Evolutionary conservation across 306 rosid species (phyloP), one percentile per base, ranked within the genome.

Genomic region (Begonia peltatifolia): DNA sequence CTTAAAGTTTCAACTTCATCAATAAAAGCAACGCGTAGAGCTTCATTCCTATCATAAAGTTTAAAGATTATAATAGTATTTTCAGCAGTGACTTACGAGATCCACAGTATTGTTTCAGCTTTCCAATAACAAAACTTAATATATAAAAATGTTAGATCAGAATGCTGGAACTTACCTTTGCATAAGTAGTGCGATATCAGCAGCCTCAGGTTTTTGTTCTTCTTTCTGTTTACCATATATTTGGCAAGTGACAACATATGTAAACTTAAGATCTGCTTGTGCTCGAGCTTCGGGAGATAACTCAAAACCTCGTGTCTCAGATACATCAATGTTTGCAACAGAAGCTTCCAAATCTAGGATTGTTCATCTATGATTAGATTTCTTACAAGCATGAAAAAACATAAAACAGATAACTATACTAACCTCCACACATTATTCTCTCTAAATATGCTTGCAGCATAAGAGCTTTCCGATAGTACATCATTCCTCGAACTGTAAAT

Each of bases 401-500:
- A 17, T 22, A 3, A 56, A 57, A 63, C 13, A 65, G 57, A 57
- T 49, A 44, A 36, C 25, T 43, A 35, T 48, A 41, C 82, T 69
- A 43, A 89, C 97, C 97, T 70, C 67, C 86, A 18, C 77, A 63
- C 48, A 68, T 67, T 48, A 64, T 53, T 56, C 77, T 79, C 74
- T 89, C 97, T 70, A 89, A 67, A 76, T 89, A 89, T 55, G 97
- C 73, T 71, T 86, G 97, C 63, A 90, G 84, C 94, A 85, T 86
- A 14, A 86, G 81, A 70, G 97, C 95, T 68, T 90, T 90, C 72
- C 95, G 71, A 61, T 90, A 90, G 70, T 90, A 86, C 97, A 90
- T 90, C 94, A 90, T 90, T 65, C 97, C 95, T 47, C 95, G 87
- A 65, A 90, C 97, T 90, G 85, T 66, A 55, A 49, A 64, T 55